These are phyloP conservation scores for Termitomyces sp. DNA, from an alignment of 768 basidiomycete species.

Conservation along the genomic window DNA sequence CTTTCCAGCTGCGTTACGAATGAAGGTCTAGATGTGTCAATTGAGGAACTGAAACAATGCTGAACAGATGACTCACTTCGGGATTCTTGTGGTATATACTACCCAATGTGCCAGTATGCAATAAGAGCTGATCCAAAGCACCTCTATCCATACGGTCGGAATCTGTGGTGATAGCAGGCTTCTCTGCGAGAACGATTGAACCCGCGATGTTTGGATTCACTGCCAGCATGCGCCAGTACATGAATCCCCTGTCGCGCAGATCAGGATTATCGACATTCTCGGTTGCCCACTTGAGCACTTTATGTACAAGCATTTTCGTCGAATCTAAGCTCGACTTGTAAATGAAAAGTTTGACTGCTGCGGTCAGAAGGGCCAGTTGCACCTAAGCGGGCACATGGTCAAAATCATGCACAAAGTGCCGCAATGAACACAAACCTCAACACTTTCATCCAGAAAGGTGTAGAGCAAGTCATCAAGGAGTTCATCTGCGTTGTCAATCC, in stretches of 20 bases:
- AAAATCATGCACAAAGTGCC: background rate
- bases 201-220: slow-evolving; percentile 86
- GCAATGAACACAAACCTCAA: slow-evolving; percentile 59
- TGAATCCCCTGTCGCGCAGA: slow-evolving; percentile 94
- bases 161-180: slow-evolving; percentile 96
- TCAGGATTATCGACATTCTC: slow-evolving; percentile 99
- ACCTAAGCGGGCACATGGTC: slow-evolving; percentile 48
- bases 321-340: slow-evolving; percentile 81
- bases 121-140: slow-evolving; percentile 87
- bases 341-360: slow-evolving; percentile 94
- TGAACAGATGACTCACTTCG: slow-evolving; percentile 48
- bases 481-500: slow-evolving; percentile 95
- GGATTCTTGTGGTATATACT: slow-evolving; percentile 99
- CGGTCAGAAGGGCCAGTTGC: slow-evolving; percentile 91
- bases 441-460: slow-evolving; percentile 89
- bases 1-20: slow-evolving; percentile 82
- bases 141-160: slow-evolving; percentile 97
- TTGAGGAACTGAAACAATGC: background rate
- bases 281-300: slow-evolving; percentile 94
- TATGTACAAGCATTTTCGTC: slow-evolving; percentile 87
- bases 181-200: slow-evolving; percentile 88
- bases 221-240: slow-evolving; percentile 98
- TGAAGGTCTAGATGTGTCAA: slow-evolving; percentile 68
- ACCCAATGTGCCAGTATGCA: slow-evolving; percentile 91
- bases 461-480: slow-evolving; percentile 89